These are phyloP conservation scores for Penicillium chermesinum DNA, from an alignment of 495 filamentous ascomycete genomes.

Conservation along the genomic window DNA sequence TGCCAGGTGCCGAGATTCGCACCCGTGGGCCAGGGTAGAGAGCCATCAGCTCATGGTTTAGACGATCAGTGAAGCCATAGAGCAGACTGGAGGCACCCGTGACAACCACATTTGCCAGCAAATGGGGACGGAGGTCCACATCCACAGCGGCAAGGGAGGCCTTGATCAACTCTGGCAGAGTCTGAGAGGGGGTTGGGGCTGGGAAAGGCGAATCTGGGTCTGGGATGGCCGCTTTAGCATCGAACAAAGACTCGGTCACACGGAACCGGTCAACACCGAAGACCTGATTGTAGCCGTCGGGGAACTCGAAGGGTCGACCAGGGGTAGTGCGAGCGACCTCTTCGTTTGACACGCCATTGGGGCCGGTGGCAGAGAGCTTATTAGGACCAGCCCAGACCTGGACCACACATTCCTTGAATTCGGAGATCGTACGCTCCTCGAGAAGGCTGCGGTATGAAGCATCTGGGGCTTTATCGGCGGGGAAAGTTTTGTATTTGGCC, in stretches of 20 bases:
- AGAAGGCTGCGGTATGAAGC: constrained; percentile 72
- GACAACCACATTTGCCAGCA: constrained; percentile 87
- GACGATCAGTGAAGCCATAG: constrained; percentile 82
- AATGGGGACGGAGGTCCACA: constrained; percentile 75
- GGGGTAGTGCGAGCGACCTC: constrained; percentile 60
- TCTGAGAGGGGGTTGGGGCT: constrained; percentile 60
- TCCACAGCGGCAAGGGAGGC: constrained; percentile 74
- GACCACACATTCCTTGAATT: constrained; percentile 97
- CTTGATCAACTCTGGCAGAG: constrained; percentile 73
- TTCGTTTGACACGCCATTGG: constrained; percentile 57
- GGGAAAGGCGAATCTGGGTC: constrained; percentile 43
- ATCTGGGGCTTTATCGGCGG: constrained; percentile 54
- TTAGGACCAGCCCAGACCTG: constrained; percentile 87
- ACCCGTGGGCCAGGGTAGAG: constrained; percentile 79
- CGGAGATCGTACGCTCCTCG: constrained; percentile 87
- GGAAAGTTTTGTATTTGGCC: constrained; percentile 62
- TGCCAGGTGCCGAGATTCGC: constrained; percentile 77
- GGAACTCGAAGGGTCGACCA: constrained; percentile 90
- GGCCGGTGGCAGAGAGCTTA: constrained; percentile 53
- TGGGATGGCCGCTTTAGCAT: constrained; percentile 56
- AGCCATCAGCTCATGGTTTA: constrained; percentile 73
- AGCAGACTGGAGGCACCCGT: constrained; percentile 80
- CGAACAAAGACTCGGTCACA: constrained; percentile 83
- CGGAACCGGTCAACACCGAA: constrained; percentile 82
- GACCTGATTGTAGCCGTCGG: constrained; percentile 89